Evolutionary conservation across 1,284 basidiomycete species (phyloP), one percentile per base, ranked within the genome.

Genomic region (Pseudozyma hubeiensis): DNA sequence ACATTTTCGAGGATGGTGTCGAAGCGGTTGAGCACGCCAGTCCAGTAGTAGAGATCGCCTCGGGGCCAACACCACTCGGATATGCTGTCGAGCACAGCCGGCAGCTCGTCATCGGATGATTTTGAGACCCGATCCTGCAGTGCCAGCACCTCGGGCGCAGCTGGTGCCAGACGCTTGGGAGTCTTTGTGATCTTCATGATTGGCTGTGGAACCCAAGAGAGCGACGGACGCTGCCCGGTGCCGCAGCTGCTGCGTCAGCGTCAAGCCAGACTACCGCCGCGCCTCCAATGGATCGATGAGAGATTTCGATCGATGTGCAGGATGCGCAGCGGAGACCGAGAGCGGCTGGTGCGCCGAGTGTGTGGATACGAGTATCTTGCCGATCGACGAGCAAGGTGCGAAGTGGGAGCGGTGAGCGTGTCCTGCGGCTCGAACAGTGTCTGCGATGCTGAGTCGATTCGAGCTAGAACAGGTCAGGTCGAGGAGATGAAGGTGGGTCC

Each of bases 1-100:
- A 91, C 88, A 49, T 90, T 89, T 81, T 92, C 93, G 71, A 99
- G 88, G 70, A 97, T 90, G 64, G 87, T 87, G 86, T 98, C 97
- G 84, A 99, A 96, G 84, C 93, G 92, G 87, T 99, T 96, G 51
- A 99, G 90, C 62, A 95, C 92, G 81, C 91, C 91, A 81, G 93
- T 91, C 97, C 97, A 99, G 62, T 93, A 91, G 86, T 97, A 94
- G 64, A 99, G 89, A 87, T 99, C 97, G 62, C 94, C 96, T 73
- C 97, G 90, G 31, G 95, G 93, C 91, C 93, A 99, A 85, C 89
- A 91, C 97, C 97, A 99, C 52, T 81, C 77, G 13, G 76, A 74
- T 44, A 84, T 65, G 54, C 60, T 55, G 53, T 75, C 76, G 40
- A 84, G 68, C 14, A 80, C 62, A 17, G 41, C 55, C 0, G 82